Conservation (phyloP, 202 grass and related monocot species). For the Miscanthus sacchariflorus region DNA sequence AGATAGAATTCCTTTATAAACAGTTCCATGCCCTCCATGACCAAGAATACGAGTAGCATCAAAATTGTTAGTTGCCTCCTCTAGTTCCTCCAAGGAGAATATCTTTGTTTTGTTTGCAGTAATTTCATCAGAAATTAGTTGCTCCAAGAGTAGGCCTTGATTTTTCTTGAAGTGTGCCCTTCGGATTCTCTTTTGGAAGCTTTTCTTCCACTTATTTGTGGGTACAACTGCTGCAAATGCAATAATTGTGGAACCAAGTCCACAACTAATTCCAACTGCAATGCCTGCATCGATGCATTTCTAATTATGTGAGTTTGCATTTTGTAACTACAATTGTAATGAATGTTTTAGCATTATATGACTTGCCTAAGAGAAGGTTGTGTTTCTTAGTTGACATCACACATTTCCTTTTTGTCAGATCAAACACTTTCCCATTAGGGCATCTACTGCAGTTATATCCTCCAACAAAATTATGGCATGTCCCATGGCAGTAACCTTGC, state of each 20-base stretch:
- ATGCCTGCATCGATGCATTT: neutral
- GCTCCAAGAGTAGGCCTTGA: slow-evolving; percentile 33
- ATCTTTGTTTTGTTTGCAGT: too few species aligned
- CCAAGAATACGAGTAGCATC: too few species aligned
- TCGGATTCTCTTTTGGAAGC: too few species aligned
- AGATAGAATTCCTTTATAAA: too few species aligned
- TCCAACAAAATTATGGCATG: neutral
- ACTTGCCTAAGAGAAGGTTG: neutral
- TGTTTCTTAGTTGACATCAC: neutral
- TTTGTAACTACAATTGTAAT: too few species aligned
- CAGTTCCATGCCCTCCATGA: too few species aligned
- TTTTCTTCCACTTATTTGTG: too few species aligned
- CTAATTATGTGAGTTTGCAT: neutral
- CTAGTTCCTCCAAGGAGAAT: too few species aligned
- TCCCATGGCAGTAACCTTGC: neutral
- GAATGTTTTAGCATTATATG: neutral
- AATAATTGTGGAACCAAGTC: neutral
- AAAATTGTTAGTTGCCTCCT: too few species aligned
- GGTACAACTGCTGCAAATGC: neutral
- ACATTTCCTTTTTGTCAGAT: neutral
- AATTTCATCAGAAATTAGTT: slow-evolving; percentile 40
- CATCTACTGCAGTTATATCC: neutral
- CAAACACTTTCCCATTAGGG: neutral
- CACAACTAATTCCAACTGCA: neutral
- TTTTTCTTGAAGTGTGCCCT: too few species aligned